Base-by-base conservation (phyloP, 106 monocot genomes). In the Narthecium ossifragum region DNA sequence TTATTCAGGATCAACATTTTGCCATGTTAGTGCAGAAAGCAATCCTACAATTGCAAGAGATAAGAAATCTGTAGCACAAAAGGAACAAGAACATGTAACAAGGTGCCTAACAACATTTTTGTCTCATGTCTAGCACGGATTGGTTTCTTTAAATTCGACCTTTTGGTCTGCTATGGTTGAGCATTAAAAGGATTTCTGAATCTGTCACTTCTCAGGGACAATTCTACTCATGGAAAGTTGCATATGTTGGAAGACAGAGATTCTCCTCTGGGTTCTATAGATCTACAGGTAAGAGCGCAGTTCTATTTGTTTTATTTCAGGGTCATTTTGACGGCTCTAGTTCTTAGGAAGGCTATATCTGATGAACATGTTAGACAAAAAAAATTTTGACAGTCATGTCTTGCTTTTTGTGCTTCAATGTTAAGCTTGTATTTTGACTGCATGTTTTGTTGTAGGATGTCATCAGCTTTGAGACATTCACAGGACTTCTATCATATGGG, bases 401-500 rank as follows among this genome's bases (percentile, higher is more conserved):
- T 37, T 37, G 36, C 36, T 6, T 37, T 37, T 37, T 37, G 36
- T 37, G 11, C 11, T 37, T 4, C 18, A 17, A 17, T 5, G 15
- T 27, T 54, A 11, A 29, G 28, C 25, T 54, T 31, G 24, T 12
- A 11, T 31, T 1, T 54, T 43, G 6, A 11, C 4, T 23, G 26
- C n/a, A 4, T 14, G 21, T 24, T 29, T 13, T 31, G 2, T 26
- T 38, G 23, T 62, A 92, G 92, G 84, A 81, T 54, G 40, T 93
- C 48, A 70, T 82, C 55, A 79, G 63, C 51, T 73, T 71, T 31
- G 79, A 81, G 32, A 65, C 38, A 23, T 82, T 86, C 32, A 56
- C 73, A 61, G 77, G 60, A 30, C 57, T 65, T 59, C 34, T 85
- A 26, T 76, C 88, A 15, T 17, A 49, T 66, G 85, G 88, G 51